phyloP scores from a whole-genome alignment of 1,284 basidiomycete species.

The Mycena citricolor region DNA sequence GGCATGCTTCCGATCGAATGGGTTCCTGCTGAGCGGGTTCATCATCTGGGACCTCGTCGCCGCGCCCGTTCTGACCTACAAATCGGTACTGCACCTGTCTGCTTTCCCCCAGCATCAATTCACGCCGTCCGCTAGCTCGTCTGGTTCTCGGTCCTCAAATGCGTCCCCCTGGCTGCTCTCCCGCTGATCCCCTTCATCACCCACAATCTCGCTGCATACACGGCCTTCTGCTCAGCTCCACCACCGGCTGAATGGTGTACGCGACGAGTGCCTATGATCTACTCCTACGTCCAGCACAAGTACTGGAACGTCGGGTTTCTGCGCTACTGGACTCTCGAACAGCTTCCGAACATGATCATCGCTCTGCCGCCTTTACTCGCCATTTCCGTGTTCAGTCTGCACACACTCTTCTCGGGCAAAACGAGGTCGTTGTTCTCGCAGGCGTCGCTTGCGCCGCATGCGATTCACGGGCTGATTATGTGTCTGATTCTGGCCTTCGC shows the following conservation, averaged over 20 bases:
- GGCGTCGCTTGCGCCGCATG: conserved; percentile 55
- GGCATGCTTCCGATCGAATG: conserved; percentile 78
- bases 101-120: conserved; percentile 18
- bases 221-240: conserved; percentile 55
- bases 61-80: conserved; percentile 43
- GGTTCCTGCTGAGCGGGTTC: conserved; percentile 74
- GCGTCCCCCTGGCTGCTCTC: conserved; percentile 43
- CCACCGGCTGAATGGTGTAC: conserved; percentile 69
- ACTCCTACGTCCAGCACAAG: conserved; percentile 77
- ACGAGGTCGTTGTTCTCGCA: conserved; percentile 4
- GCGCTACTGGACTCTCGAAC: conserved; percentile 81
- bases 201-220: conserved; percentile 70
- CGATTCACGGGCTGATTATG: conserved; percentile 65
- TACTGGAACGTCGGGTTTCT: conserved; percentile 92
- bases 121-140: conserved; percentile 33
- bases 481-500: conserved; percentile 69
- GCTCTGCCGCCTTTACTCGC: conserved; percentile 69
- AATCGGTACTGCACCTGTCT: conserved; percentile 32
- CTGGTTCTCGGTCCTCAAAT: conserved; percentile 31
- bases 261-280: conserved; percentile 63
- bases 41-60: conserved; percentile 69
- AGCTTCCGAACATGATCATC: conserved; percentile 88
- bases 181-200: conserved; percentile 65
- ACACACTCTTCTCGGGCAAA: conserved; percentile 15
- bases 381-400: conserved; percentile 42